phyloP scores from a whole-genome alignment of 352 stramenopile genomes.

The Phytophthora brassicae region DNA sequence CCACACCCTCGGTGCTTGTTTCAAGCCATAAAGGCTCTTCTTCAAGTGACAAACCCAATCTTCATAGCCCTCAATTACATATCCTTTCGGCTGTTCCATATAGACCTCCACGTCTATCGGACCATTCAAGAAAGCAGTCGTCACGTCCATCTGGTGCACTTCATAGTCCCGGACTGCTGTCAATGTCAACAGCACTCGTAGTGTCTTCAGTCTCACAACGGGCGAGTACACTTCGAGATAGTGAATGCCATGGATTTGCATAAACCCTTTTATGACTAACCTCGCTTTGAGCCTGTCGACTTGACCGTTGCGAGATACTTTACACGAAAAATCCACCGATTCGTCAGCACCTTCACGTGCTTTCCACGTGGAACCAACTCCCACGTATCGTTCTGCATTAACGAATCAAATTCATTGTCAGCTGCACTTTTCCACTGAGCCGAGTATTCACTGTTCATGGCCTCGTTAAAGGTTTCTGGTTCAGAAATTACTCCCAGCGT shows the following conservation, averaged over 20 bases:
- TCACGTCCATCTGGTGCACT: background rate
- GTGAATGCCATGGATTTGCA: constrained; percentile 6
- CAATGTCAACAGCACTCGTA: background rate
- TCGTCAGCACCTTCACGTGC: constrained; percentile 13
- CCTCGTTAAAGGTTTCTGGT: background rate
- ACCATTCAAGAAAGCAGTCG: background rate
- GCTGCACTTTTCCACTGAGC: background rate
- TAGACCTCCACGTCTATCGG: constrained; percentile 20
- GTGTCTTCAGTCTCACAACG: background rate
- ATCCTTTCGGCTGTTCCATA: constrained; percentile 25
- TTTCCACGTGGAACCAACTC: background rate
- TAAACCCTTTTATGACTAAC: constrained; percentile 9
- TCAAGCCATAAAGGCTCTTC: too few relatives aligned
- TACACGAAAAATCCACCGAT: constrained; percentile 10
- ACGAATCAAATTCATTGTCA: background rate
- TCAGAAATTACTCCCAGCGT: background rate
- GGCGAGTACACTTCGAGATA: constrained; percentile 4
- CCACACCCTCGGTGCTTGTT: too few relatives aligned
- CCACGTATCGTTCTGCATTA: constrained; percentile 5
- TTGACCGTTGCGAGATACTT: constrained; percentile 1
- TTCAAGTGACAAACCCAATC: constrained; percentile 17
- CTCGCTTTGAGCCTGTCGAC: constrained; percentile 5
- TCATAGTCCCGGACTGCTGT: background rate
- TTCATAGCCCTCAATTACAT: constrained; percentile 13
- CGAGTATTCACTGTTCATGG: background rate